Base-by-base conservation (phyloP, 2,329 filamentous ascomycete species). In the Pseudocercospora musae region DNA sequence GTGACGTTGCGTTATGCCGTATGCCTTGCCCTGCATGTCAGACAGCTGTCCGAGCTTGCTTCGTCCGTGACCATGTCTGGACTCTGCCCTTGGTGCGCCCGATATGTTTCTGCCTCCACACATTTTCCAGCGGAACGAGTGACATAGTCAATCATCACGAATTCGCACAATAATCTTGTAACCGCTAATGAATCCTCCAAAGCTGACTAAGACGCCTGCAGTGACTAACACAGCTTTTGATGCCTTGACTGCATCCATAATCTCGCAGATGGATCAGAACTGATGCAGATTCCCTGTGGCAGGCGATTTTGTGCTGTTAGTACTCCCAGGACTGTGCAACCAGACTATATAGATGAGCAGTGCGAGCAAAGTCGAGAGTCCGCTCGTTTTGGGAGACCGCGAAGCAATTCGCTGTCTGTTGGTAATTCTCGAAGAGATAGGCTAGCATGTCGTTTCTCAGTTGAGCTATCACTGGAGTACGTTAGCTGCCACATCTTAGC, bases 231-330 rank as follows among this genome's bases (percentile, higher is more conserved):
- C 46, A 69, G 57, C 25, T 64, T 62, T 27, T 67, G 59, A 20
- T 69, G 69, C 15, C 64, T 62, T 20, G 57, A 61, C 48, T 70
- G 67, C 25, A 71, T 46, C 65, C 67, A 69, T 13, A 70, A 59
- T 15, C 59, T 64, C 1, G 65, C 46, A 2, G 64, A 66, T 6
- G 64, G 58, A 25, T 67, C 66, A 18, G 60, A 48, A 15, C 52
- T 23, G 13, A 58, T 18, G 46, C 57, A 6, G 50, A 37, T n/a
- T 37, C 21, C 6, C 54, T 59, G 6, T 60, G 56, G 29, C 21
- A 33, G 15, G 67, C 20, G 23, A 60, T 33, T 29, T 60, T 42
- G 42, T 68, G 66, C 49, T 69, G 66, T 11, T 63, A 50, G n/a
- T 68, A 60, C 27, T 69, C 63, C 63, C 64, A 68, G 1, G 59